Evolutionary conservation across 352 stramenopile genomes (phyloP).

Genomic region (Phytophthora cactorum): DNA sequence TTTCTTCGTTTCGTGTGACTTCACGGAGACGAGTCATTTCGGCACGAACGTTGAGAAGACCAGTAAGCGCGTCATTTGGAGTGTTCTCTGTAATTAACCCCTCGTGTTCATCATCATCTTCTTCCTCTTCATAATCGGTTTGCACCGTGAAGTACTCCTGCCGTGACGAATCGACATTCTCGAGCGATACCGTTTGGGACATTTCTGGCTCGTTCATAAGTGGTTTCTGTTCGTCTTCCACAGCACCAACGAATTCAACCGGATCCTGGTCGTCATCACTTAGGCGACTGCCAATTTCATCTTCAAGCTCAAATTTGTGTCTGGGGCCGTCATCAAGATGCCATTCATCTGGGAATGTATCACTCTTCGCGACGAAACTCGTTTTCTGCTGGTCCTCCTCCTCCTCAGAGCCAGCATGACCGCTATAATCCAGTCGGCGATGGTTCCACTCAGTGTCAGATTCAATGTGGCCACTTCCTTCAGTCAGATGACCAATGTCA

Average conservation of each 20-base stretch:
- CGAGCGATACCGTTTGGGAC: conserved; percentile 7
- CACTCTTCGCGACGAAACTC: not conserved
- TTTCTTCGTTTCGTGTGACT: conserved; percentile 21
- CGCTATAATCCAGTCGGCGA: conserved; percentile 8
- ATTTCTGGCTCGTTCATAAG: not conserved
- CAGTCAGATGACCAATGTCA: conserved; percentile 14
- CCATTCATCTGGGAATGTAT: conserved; percentile 15
- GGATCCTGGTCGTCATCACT: conserved; percentile 10
- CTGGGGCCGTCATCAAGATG: conserved; percentile 18
- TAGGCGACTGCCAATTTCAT: conserved; percentile 23
- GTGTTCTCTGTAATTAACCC: not conserved
- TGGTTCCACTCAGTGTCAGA: conserved; percentile 13
- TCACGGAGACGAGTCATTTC: conserved; percentile 36
- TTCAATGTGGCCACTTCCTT: conserved; percentile 16
- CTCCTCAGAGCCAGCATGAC: not conserved
- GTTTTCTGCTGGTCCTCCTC: conserved; percentile 6
- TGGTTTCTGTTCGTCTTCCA: not conserved
- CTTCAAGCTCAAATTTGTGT: conserved; percentile 16
- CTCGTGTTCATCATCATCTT: conserved; percentile 7
- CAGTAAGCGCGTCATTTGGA: conserved; percentile 31
- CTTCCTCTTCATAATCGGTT: conserved; percentile 18
- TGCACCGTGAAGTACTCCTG: conserved; percentile 8
- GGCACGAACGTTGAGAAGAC: conserved; percentile 31
- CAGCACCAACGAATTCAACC: not conserved
- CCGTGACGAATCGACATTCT: conserved; percentile 3